These are phyloP conservation scores for Penstemon eatonii DNA, from an alignment of 257 asterid genomes.

Conservation along the genomic window DNA sequence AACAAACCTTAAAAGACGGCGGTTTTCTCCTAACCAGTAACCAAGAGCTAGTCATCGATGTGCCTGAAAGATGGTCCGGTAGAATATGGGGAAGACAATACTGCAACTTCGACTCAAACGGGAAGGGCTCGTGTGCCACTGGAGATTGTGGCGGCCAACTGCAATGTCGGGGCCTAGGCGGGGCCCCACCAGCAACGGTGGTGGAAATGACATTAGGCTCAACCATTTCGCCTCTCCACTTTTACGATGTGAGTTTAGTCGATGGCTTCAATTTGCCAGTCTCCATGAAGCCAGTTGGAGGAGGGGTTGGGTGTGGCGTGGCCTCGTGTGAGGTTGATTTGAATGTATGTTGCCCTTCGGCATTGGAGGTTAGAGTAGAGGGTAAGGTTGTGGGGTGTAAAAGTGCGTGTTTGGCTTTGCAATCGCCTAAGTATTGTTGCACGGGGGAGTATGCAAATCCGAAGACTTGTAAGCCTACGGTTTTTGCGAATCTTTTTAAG, in stretches of 20 bases:
- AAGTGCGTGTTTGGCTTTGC: constrained; percentile 90
- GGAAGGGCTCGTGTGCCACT: constrained; percentile 71
- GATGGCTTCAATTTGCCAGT: constrained; percentile 93
- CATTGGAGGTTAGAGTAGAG: constrained; percentile 69
- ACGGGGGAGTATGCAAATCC: constrained; percentile 76
- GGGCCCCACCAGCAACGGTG: constrained; percentile 86
- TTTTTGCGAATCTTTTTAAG: constrained; percentile 74
- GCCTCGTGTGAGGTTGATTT: constrained; percentile 81
- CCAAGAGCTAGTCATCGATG: constrained; percentile 59
- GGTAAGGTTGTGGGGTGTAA: constrained; percentile 83
- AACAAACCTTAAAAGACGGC: constrained; percentile 57
- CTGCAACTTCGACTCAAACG: constrained; percentile 52
- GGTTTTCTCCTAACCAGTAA: constrained; percentile 68
- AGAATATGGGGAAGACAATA: constrained; percentile 83
- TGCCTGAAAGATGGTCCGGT: constrained; percentile 88
- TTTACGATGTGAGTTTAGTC: constrained; percentile 81
- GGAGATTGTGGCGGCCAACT: constrained; percentile 78
- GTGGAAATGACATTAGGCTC: constrained; percentile 96
- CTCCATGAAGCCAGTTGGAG: constrained; percentile 87
- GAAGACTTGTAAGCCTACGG: constrained; percentile 66
- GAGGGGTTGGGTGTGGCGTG: constrained; percentile 82
- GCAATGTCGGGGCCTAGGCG: constrained; percentile 70
- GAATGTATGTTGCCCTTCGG: constrained; percentile 83
- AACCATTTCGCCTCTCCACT: constrained; percentile 67
- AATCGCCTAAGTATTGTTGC: constrained; percentile 85